Percentiles rank a stretch among this genome's conserved stretches.
These are phyloP conservation scores for Panellus pusillus DNA, from an alignment of 768 basidiomycete genomes.

Conservation along the genomic window DNA sequence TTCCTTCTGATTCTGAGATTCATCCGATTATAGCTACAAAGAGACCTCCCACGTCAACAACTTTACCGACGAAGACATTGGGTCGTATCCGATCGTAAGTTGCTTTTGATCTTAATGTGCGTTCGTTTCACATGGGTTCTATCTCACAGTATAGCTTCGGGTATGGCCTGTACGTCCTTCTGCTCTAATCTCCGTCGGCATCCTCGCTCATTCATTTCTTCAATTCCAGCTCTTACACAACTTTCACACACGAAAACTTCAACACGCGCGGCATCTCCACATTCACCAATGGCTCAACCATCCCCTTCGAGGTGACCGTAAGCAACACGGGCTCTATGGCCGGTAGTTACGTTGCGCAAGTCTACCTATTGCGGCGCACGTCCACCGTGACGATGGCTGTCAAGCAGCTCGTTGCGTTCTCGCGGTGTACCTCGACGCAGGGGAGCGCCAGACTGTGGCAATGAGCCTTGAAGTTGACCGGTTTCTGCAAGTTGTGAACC, in stretches of 20 bases:
- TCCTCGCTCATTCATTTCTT: neutral
- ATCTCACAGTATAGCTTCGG: conserved; percentile 26
- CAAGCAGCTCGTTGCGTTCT: conserved; percentile 28
- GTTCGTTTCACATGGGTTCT: conserved; percentile 4
- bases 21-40: conserved; percentile 17
- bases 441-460: conserved; percentile 19
- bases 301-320: conserved; percentile 24
- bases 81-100: conserved; percentile 19
- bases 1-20: neutral
- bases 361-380: conserved; percentile 20
- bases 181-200: neutral
- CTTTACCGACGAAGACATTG: conserved; percentile 19
- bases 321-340: conserved; percentile 24
- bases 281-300: conserved; percentile 24
- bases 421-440: conserved; percentile 25
- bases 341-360: conserved; percentile 27
- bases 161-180: conserved; percentile 22
- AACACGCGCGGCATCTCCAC: conserved; percentile 22
- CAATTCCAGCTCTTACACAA: conserved; percentile 20
- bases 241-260: conserved; percentile 21
- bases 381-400: conserved; percentile 22
- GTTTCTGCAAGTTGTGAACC: conserved; percentile 25
- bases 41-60: conserved; percentile 23
- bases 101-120: too few relatives aligned
- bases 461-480: conserved; percentile 27